These are phyloP conservation scores for Agapanthus africanus DNA, from an alignment of 106 monocot genomes.

Conservation along the genomic window DNA sequence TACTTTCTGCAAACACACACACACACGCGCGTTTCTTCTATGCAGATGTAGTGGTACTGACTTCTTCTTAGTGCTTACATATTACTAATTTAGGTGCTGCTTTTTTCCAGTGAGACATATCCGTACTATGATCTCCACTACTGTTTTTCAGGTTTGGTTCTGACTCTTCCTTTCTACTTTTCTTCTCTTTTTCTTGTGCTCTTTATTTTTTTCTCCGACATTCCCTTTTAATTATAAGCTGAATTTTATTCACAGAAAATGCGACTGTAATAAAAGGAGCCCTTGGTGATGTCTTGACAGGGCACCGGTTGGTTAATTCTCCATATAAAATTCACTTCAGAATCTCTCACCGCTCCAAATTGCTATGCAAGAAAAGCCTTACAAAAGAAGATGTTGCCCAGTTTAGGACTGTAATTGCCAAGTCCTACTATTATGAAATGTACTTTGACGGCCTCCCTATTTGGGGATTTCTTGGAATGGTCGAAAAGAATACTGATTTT, in stretches of 20 bases:
- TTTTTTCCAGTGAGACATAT: constrained; percentile 16
- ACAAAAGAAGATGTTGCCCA: not conserved
- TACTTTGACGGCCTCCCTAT: constrained; percentile 8
- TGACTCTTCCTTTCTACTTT: not conserved
- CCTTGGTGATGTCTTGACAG: not conserved
- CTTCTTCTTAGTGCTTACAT: no score
- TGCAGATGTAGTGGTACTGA: no score
- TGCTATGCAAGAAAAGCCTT: not conserved
- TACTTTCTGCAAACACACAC: no score
- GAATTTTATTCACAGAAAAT: not conserved
- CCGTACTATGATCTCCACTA: constrained; percentile 9
- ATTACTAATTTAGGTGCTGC: no score
- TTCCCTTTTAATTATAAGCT: no score
- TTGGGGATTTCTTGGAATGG: constrained; percentile 5
- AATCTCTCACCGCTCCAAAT: no score
- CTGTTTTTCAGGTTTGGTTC: constrained; percentile 3
- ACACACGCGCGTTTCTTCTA: no score
- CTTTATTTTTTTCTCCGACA: no score
- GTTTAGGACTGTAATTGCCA: not conserved
- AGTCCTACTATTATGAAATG: not conserved
- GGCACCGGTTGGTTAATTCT: not conserved
- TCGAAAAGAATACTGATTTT: not conserved
- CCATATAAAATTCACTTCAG: no score
- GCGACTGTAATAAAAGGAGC: not conserved
- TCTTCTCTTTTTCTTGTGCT: not conserved